Evolutionary conservation across 2,329 filamentous ascomycete genomes (phyloP).

Genomic region (Stachybotrys chartarum): DNA sequence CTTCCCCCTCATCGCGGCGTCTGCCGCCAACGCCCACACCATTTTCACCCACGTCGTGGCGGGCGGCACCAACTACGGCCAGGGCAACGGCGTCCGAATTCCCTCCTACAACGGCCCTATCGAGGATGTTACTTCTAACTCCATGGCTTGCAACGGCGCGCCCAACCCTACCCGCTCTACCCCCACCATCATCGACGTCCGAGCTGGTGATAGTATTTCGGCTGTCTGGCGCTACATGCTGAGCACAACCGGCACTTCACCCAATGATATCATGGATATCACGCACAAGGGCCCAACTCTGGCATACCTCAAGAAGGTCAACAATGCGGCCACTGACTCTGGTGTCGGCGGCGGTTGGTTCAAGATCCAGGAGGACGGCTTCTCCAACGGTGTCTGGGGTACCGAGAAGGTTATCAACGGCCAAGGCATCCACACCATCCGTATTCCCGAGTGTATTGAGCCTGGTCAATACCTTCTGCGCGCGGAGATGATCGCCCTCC

Average conservation of each 20-base stretch:
- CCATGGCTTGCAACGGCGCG: constrained; percentile 49
- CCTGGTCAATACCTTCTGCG: constrained; percentile 53
- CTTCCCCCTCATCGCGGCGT: neutral
- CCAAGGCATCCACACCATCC: constrained; percentile 38
- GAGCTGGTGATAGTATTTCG: constrained; percentile 40
- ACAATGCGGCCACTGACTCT: constrained; percentile 33
- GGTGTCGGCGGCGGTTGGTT: constrained; percentile 36
- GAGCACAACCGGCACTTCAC: constrained; percentile 23
- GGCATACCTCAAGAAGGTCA: constrained; percentile 49
- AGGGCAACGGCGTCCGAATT: constrained; percentile 42
- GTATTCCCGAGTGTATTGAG: constrained; percentile 43
- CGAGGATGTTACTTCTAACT: constrained; percentile 44
- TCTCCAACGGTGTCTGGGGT: constrained; percentile 31
- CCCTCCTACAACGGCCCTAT: constrained; percentile 50
- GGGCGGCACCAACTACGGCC: constrained; percentile 36
- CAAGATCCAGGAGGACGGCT: constrained; percentile 36
- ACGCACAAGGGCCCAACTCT: constrained; percentile 47
- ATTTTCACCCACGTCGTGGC: constrained; percentile 41
- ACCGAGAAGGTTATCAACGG: constrained; percentile 37
- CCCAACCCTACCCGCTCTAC: constrained; percentile 46
- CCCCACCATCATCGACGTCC: constrained; percentile 41
- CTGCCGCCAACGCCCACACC: constrained; percentile 15
- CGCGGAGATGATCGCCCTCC: constrained; percentile 53
- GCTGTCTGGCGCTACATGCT: constrained; percentile 52
- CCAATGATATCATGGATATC: constrained; percentile 46